Evolutionary conservation across 495 filamentous ascomycete genomes (phyloP), one percentile per base, ranked within the genome.

Genomic region (Pyrenula massariospora): DNA sequence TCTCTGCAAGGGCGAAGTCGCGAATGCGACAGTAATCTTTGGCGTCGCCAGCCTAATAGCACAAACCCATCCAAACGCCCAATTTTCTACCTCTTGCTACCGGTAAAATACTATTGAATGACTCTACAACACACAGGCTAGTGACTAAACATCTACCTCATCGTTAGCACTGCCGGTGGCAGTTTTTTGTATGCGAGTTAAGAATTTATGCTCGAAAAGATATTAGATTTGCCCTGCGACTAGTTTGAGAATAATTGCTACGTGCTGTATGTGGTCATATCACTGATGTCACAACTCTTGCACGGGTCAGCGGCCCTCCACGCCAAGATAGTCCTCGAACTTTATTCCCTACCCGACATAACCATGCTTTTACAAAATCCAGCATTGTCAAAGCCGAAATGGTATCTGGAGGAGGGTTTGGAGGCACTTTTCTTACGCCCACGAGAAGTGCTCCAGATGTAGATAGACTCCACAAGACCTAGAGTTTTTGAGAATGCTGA

Each of bases 371-470:
- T 42, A 15, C 31, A 15, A 15, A 42, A 42, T 42, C 15, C 31
- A 42, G 5, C 31, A 42, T 42, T 42, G 31, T 42, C 8, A 42
- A 42, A 42, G 31, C 31, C 31, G 8, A 5, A 5, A 42, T 8
- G 5, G 31, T 42, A 15, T 42, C 31, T 42, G 31, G 15, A 42
- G 31, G 31, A 15, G 15, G 31, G 31, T 5, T 5, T 42, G 5
- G 5, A 42, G 31, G 31, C 8, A 5, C 8, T 42, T 42, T 15
- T 8, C 31, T 42, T 42, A 42, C 15, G 31, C 68, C 68, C 59
- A 82, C 68, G 71, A 72, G 65, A 82, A 82, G 56, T 71, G 64
- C 57, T 82, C 77, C 0, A 71, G 69, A 66, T 80, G 77, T 51
- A 81, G 57, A 66, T 75, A 79, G 2, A 82, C 66, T 63, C 78